phyloP scores from a whole-genome alignment of 2,329 filamentous ascomycete species.

The Colletotrichum chrysophilum region DNA sequence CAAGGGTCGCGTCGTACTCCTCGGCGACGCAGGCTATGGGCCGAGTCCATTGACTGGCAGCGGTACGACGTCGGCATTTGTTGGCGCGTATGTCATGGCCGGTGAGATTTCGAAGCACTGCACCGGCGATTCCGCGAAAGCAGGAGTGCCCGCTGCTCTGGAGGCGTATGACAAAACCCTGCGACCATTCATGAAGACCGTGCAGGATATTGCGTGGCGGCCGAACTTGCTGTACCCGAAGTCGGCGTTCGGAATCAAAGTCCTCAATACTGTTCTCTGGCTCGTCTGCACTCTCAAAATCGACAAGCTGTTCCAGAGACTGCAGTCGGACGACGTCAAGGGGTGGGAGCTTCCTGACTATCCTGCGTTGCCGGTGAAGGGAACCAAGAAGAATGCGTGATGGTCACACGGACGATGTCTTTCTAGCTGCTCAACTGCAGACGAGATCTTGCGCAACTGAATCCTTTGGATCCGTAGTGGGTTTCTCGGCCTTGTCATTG shows the following conservation, averaged over 20 bases:
- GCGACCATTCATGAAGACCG: conserved; percentile 46
- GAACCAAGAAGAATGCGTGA: neutral
- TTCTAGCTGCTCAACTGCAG: neutral
- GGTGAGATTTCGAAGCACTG: conserved; percentile 50
- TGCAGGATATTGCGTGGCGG: conserved; percentile 35
- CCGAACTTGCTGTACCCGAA: conserved; percentile 10
- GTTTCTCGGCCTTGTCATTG: neutral
- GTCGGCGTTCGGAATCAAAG: neutral
- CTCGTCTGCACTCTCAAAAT: neutral
- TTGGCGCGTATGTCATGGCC: conserved; percentile 61
- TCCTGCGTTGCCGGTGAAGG: neutral
- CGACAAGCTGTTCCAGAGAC: conserved; percentile 5
- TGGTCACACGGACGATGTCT: neutral
- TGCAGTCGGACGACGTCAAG: conserved; percentile 10
- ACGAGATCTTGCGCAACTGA: neutral
- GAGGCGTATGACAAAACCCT: conserved; percentile 48
- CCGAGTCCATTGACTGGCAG: conserved; percentile 53
- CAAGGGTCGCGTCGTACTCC: conserved; percentile 49
- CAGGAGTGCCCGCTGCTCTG: conserved; percentile 36
- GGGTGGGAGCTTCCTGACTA: conserved; percentile 15
- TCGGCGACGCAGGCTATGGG: conserved; percentile 61
- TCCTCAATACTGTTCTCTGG: conserved; percentile 4
- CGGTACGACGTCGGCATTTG: conserved; percentile 53
- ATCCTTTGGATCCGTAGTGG: neutral
- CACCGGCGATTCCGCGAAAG: neutral